These are phyloP conservation scores for Penicillium samsonianum DNA, from an alignment of 495 filamentous ascomycete genomes.

Conservation along the genomic window DNA sequence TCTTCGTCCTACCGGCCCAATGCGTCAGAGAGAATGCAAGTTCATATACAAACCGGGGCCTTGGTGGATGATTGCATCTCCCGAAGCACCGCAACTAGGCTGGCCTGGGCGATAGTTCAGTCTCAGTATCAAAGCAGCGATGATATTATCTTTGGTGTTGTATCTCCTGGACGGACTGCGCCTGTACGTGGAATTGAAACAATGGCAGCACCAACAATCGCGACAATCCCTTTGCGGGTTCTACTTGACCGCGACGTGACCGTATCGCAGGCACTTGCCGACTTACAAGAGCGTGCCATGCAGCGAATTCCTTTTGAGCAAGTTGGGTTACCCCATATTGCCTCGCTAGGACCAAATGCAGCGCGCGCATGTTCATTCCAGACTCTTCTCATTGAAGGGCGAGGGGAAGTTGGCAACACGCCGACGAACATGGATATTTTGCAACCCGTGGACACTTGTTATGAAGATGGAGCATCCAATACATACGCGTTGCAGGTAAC, in stretches of 20 bases:
- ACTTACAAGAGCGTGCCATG: not conserved
- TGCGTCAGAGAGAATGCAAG: not conserved
- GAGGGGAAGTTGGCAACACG: not conserved
- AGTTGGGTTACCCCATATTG: not conserved
- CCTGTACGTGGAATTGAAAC: conserved; percentile 28
- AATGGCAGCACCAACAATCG: conserved; percentile 37
- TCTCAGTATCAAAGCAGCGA: conserved; percentile 24
- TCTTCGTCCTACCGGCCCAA: conserved; percentile 23
- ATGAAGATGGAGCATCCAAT: not conserved
- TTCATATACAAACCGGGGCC: conserved; percentile 3
- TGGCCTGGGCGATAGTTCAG: conserved; percentile 40
- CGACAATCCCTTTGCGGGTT: conserved; percentile 24
- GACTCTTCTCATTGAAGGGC: conserved; percentile 23
- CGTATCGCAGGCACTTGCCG: not conserved
- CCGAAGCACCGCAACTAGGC: not conserved
- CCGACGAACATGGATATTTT: not conserved
- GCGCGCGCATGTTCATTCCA: conserved; percentile 55
- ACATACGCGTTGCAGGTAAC: conserved; percentile 20
- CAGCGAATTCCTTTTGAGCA: not conserved
- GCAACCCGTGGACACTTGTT: not conserved
- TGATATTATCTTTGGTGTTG: conserved; percentile 37
- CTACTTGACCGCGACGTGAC: not conserved
- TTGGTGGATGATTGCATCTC: not conserved
- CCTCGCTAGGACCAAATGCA: conserved; percentile 34
- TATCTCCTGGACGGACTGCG: conserved; percentile 30